phyloP scores from a whole-genome alignment of 163 green algal species.

The Prototheca stagnorum region DNA sequence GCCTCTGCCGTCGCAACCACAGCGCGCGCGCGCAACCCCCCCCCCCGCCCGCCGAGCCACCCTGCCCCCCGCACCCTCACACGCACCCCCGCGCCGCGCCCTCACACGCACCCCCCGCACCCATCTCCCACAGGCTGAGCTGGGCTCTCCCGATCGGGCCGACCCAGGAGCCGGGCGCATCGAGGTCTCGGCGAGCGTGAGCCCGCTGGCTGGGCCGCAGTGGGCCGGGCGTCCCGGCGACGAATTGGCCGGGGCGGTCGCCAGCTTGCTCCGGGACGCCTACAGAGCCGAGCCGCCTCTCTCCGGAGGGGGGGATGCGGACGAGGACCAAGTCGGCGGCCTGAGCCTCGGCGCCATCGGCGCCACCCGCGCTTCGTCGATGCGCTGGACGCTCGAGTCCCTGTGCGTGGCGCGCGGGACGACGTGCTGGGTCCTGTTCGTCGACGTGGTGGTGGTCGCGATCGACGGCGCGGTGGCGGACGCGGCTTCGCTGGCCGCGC shows the following conservation, averaged over 20 bases:
- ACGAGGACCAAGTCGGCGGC: too few species aligned
- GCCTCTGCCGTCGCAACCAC: too few species aligned
- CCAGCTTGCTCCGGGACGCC: slow-evolving; percentile 32
- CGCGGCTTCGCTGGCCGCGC: slow-evolving; percentile 45
- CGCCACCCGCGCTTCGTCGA: too few species aligned
- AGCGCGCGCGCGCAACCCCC: too few species aligned
- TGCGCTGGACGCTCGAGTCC: slow-evolving; percentile 3
- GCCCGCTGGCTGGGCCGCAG: slow-evolving; percentile 48
- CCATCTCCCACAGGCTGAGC: slow-evolving; percentile 23
- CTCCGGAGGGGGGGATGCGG: too few species aligned
- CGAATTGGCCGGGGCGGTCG: slow-evolving; percentile 37
- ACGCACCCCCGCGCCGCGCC: too few species aligned
- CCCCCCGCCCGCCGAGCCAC: too few species aligned
- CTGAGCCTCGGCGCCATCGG: too few species aligned
- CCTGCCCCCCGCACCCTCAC: too few species aligned
- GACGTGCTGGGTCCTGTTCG: slow-evolving; percentile 64
- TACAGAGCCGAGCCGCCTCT: too few species aligned
- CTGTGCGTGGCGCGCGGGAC: neutral
- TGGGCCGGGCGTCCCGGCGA: slow-evolving; percentile 55
- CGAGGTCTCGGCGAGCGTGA: slow-evolving; percentile 52
- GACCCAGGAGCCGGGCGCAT: slow-evolving; percentile 22
- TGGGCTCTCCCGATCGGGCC: slow-evolving; percentile 13
- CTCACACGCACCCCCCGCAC: too few species aligned
- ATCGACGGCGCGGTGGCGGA: slow-evolving; percentile 62
- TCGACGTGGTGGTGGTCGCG: slow-evolving; percentile 68